Percentiles rank a stretch among this genome's conserved stretches.
Evolutionary conservation across 495 filamentous ascomycete genomes (phyloP).

Genomic region (Podospora anserina): DNA sequence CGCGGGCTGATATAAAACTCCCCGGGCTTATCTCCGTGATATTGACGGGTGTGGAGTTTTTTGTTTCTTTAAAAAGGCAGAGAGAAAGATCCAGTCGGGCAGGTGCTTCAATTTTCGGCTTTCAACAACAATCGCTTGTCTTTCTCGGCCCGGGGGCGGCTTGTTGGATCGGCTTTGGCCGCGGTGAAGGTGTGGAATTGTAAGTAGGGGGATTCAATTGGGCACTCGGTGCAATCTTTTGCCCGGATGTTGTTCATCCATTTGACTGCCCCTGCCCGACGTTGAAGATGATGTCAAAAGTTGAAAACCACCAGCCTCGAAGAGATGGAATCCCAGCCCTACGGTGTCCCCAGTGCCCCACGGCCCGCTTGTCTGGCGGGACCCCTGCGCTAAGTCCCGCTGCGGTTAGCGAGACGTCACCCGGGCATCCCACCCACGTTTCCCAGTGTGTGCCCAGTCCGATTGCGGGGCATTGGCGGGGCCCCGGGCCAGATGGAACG

Average conservation of each 20-base stretch:
- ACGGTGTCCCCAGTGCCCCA: slow-evolving; percentile 2
- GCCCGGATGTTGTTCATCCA: too few species aligned
- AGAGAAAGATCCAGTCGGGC: not conserved
- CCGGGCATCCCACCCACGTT: not conserved
- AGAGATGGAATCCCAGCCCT: slow-evolving; percentile 17
- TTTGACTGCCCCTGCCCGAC: too few species aligned
- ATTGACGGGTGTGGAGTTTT: not conserved
- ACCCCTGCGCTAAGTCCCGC: slow-evolving; percentile 8
- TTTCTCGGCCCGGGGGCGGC: too few species aligned
- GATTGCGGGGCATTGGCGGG: slow-evolving; percentile 30
- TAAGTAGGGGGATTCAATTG: too few species aligned
- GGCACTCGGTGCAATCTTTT: too few species aligned
- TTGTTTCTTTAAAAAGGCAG: not conserved
- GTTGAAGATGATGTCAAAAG: not conserved
- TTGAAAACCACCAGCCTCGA: not conserved
- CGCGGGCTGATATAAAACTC: not conserved
- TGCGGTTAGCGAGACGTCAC: slow-evolving; percentile 9
- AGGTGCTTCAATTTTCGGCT: not conserved
- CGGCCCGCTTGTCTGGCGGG: not conserved
- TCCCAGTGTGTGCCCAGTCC: slow-evolving; percentile 14
- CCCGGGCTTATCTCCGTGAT: slow-evolving; percentile 5
- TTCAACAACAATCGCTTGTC: not conserved
- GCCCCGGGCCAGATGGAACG: slow-evolving; percentile 1
- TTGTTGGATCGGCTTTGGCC: too few species aligned
- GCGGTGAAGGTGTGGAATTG: too few species aligned